Evolutionary conservation across 176 grass and related monocot genomes (phyloP).

Genomic region (Oryza meyeriana): DNA sequence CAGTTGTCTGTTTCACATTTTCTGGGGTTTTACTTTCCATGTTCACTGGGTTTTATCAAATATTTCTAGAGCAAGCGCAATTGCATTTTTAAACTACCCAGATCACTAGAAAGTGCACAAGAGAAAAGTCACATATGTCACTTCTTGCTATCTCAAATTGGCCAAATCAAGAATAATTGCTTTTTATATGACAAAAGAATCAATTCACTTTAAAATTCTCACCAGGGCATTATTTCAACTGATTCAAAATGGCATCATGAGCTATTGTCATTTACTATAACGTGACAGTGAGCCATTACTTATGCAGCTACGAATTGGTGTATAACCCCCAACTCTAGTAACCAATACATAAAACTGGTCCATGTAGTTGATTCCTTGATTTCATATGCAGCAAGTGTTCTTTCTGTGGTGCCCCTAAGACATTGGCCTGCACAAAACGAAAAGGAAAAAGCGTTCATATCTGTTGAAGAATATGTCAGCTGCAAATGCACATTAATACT

Average conservation of each 20-base stretch:
- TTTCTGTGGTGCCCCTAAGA: neutral
- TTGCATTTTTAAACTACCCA: neutral
- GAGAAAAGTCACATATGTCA: neutral
- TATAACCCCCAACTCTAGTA: neutral
- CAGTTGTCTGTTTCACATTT: neutral
- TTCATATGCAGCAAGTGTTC: neutral
- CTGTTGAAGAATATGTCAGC: neutral
- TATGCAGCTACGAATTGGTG: neutral
- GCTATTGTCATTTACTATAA: neutral
- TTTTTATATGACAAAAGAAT: neutral
- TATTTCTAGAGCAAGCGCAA: neutral
- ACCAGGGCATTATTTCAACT: neutral
- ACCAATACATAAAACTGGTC: neutral
- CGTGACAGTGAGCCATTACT: neutral
- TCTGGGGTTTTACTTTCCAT: neutral
- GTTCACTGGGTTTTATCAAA: neutral
- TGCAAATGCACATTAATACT: neutral
- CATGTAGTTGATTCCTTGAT: neutral
- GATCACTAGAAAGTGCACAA: neutral
- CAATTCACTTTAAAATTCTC: neutral
- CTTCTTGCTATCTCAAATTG: neutral
- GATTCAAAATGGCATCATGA: neutral
- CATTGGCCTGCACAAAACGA: neutral
- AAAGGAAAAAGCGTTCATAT: neutral
- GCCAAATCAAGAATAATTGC: neutral